These are phyloP conservation scores for Penicillium digitatum DNA, from an alignment of 2,329 filamentous ascomycete species.

Conservation along the genomic window DNA sequence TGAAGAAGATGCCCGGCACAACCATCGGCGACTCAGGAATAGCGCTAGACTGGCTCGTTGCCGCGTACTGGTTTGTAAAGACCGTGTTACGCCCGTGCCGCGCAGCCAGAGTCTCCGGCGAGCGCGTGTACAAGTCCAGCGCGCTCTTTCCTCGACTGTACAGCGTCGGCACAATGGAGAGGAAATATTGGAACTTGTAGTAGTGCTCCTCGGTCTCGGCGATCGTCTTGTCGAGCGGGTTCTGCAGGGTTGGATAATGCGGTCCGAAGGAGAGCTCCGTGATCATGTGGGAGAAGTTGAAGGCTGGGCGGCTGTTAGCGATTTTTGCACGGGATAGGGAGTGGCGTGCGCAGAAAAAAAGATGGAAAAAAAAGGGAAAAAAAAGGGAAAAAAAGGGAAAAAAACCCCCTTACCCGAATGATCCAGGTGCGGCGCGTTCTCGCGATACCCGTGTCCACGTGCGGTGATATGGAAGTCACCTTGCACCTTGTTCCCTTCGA, in stretches of 20 bases:
- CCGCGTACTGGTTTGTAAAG: conserved; percentile 95
- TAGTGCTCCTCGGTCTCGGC: conserved; percentile 72
- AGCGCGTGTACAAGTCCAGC: conserved; percentile 42
- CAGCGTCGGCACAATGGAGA: conserved; percentile 89
- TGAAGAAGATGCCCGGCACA: conserved; percentile 92
- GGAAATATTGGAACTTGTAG: conserved; percentile 96
- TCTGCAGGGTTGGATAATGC: conserved; percentile 90
- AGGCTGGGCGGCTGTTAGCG: conserved; percentile 51
- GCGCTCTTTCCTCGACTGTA: conserved; percentile 62
- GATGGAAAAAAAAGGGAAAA: background rate
- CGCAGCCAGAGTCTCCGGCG: conserved; percentile 31
- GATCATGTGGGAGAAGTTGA: conserved; percentile 98
- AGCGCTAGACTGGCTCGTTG: conserved; percentile 74
- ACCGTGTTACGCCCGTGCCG: conserved; percentile 48
- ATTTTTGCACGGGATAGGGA: background rate
- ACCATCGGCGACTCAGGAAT: conserved; percentile 55
- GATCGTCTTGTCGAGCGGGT: conserved; percentile 89
- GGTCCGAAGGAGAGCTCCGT: conserved; percentile 94
- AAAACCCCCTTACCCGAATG: conserved; percentile 61
- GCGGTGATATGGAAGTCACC: conserved; percentile 98
- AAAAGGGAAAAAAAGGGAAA: background rate
- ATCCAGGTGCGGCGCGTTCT: conserved; percentile 73
- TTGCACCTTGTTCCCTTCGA: conserved; percentile 94
- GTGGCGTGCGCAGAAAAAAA: too few relatives aligned
- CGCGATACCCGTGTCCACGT: conserved; percentile 88